These are phyloP conservation scores for Claviceps cyperi DNA, from an alignment of 2,329 filamentous ascomycete genomes.

Conservation along the genomic window DNA sequence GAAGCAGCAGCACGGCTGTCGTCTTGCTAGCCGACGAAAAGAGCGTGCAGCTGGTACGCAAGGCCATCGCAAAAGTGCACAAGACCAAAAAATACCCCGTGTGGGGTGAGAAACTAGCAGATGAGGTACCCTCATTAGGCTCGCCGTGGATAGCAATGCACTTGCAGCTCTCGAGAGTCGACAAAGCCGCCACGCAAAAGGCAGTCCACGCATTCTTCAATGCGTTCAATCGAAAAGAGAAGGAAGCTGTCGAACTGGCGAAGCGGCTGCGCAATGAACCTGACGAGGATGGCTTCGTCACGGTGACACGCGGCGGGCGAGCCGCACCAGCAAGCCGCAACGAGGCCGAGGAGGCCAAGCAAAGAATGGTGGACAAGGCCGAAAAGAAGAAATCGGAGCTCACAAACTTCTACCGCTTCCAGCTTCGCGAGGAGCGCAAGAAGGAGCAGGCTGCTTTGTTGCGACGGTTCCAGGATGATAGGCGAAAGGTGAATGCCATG, in stretches of 20 bases:
- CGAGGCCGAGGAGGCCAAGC: conserved; percentile 47
- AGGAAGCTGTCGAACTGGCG: conserved; percentile 44
- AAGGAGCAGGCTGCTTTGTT: conserved; percentile 54
- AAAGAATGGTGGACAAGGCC: conserved; percentile 47
- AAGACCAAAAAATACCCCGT: conserved; percentile 46
- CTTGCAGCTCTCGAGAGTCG: conserved; percentile 56
- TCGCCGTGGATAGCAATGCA: conserved; percentile 47
- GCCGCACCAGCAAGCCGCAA: conserved; percentile 59
- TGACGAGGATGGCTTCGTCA: conserved; percentile 92
- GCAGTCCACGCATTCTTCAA: conserved; percentile 77
- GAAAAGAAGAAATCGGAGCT: conserved; percentile 47
- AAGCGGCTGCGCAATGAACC: conserved; percentile 60
- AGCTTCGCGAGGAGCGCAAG: conserved; percentile 66
- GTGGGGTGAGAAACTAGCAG: conserved; percentile 53
- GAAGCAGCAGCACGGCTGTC: conserved; percentile 65
- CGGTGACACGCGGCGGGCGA: conserved; percentile 67
- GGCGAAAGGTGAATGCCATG: conserved; percentile 56
- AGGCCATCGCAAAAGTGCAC: conserved; percentile 50
- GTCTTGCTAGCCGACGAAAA: conserved; percentile 72
- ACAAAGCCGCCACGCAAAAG: conserved; percentile 49
- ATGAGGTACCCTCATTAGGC: conserved; percentile 44
- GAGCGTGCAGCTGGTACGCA: conserved; percentile 62
- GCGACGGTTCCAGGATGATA: conserved; percentile 62
- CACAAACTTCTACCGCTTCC: conserved; percentile 73
- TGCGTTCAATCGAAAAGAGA: conserved; percentile 60